Base-by-base conservation (phyloP, 805 yeast genomes). In the Wickerhamiella bombiphila region DNA sequence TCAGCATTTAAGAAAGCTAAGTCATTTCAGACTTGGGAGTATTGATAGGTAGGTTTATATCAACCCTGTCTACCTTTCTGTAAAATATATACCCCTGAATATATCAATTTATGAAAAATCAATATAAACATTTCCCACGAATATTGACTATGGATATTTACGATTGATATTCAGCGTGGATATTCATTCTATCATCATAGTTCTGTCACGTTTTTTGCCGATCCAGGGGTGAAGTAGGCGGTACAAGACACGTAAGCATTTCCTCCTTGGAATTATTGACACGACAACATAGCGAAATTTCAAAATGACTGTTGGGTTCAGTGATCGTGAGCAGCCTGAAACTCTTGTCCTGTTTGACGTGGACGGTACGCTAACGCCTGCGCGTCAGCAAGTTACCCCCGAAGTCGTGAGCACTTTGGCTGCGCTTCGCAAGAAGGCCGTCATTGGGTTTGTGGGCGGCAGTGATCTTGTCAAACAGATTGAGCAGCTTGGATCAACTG, bases 281-380 rank as follows among this genome's bases (percentile, higher is more conserved):
- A 28, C 30, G 17, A 28, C 30, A 7, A 14, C 15, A 28, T n/a
- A 6, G 7, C 15, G 5, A 28, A 28, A 6, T 17, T 6, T 7
- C 20, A 29, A 7, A 25, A 46, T 42, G 46, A 25, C 47, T 9
- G 32, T 69, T 63, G 80, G 82, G 29, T 65, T 79, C 57, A 76
- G 74, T 61, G 80, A 81, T 65, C 69, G 76, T 50, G 93, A 93
- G 35, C 45, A 46, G 41, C 57, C 59, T 57, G 78, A 82, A 52
- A 79, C 82, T 46, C 69, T 91, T 55, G 93, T 82, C 50, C 74
- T 91, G 48, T 91, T 91, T 64, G 99, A 91, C 56, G 99, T 91
- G 50, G 99, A 91, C 60, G 98, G 96, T 49, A 91, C 99, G 41
- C 71, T 91, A 61, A 88, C 97, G 30, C 98, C 97, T 50, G 97